Conservation (phyloP, 1,284 basidiomycete species). For the Apiotrichum montevideense region DNA sequence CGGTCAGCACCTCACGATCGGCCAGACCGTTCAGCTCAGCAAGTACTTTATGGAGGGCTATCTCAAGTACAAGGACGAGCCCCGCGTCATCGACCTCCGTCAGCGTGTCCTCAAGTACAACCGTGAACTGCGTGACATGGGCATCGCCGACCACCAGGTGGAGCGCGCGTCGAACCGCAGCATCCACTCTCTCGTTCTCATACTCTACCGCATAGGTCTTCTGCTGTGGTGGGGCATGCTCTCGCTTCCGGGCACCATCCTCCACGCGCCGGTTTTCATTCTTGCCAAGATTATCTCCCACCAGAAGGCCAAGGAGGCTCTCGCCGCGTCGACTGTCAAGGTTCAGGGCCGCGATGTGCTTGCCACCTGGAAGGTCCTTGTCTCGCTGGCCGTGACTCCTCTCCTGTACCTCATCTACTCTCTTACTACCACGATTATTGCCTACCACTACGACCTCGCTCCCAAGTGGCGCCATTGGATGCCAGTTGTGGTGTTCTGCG, state of each 20-base stretch:
- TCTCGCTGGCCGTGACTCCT: conserved; percentile 85
- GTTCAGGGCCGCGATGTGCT: conserved; percentile 91
- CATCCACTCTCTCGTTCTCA: conserved; percentile 81
- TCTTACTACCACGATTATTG: conserved; percentile 68
- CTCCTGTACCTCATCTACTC: conserved; percentile 82
- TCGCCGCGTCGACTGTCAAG: conserved; percentile 94
- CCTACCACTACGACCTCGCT: conserved; percentile 59
- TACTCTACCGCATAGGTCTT: conserved; percentile 77
- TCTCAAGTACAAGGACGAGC: conserved; percentile 87
- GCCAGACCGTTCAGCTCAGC: conserved; percentile 95
- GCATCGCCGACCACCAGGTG: conserved; percentile 97
- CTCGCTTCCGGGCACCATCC: conserved; percentile 86
- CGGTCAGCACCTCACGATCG: conserved; percentile 86
- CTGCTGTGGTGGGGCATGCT: conserved; percentile 78
- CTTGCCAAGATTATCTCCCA: conserved; percentile 81
- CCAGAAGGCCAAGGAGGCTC: conserved; percentile 92
- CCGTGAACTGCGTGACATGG: conserved; percentile 80
- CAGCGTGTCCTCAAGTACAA: conserved; percentile 90
- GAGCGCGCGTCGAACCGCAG: conserved; percentile 69
- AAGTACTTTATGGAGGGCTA: conserved; percentile 93
- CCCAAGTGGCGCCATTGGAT: conserved; percentile 65
- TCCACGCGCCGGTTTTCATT: conserved; percentile 94
- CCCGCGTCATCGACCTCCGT: conserved; percentile 75
- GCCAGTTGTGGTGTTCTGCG: conserved; percentile 69
- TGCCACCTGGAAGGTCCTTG: conserved; percentile 96